Evolutionary conservation across 140 eudicot species (phyloP).

Genomic region (Anethum foeniculum): DNA sequence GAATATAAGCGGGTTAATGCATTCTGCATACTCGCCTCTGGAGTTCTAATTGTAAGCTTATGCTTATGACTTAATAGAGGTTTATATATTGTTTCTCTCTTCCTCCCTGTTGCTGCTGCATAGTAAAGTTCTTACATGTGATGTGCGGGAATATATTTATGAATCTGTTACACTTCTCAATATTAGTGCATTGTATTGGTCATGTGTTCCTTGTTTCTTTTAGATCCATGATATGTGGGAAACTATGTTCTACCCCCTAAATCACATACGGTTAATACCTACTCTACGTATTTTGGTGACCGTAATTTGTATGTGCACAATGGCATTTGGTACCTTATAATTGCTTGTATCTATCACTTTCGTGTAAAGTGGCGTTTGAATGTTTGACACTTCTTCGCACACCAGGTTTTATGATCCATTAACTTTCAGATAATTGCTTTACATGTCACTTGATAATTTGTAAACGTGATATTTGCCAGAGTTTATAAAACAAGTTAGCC

Average conservation of each 20-base stretch:
- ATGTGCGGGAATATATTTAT: not conserved
- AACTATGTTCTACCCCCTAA: not conserved
- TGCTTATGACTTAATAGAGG: not conserved
- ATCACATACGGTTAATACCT: not conserved
- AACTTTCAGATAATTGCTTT: not conserved
- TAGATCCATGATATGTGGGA: not conserved
- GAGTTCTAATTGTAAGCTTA: not conserved
- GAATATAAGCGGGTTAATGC: not conserved
- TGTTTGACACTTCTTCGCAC: not conserved
- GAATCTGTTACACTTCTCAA: not conserved
- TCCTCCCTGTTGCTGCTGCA: not conserved
- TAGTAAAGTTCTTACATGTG: not conserved
- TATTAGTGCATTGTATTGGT: not conserved
- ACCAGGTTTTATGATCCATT: not conserved
- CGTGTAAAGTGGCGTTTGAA: too few species aligned
- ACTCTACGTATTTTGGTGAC: not conserved
- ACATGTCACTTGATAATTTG: not conserved
- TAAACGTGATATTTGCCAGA: too few species aligned
- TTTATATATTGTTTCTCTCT: not conserved
- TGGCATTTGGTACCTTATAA: not conserved
- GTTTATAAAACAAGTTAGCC: too few species aligned
- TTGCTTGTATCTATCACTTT: not conserved
- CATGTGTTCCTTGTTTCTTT: not conserved
- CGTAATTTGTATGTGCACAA: not conserved
- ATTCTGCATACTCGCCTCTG: not conserved